Base-by-base conservation (phyloP, 2,329 filamentous ascomycete genomes). In the Lasiodiplodia sp. region DNA sequence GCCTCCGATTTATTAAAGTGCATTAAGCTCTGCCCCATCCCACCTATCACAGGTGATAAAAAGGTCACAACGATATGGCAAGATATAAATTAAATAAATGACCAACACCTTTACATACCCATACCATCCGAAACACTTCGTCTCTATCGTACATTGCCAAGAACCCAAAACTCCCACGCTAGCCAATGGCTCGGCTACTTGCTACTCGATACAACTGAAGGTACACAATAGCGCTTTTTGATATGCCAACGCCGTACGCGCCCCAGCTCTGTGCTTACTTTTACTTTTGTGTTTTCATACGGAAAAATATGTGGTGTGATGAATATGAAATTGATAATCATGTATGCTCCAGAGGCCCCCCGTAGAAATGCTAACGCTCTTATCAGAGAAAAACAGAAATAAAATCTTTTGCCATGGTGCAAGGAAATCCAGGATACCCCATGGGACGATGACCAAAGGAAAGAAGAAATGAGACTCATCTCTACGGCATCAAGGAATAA, bases 361-460 rank as follows among this genome's bases (percentile, higher is more conserved):
- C 28, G 7, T 11, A n/a, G 28, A 31, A 31, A 56, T n/a, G 16
- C 18, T 18, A 56, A n/a, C 51, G 44, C 44, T 47, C 44, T 47
- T 47, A 21, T 21, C 51, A 53, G 51, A 34, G 25, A 55, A 8
- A 28, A 31, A 52, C 18, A 31, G 11, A 4, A 38, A 38, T 11
- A 63, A 63, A 47, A 64, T 47, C 60, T 57, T 64, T 64, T 37
- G n/a, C 60, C 60, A 64, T 64, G 60, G 44, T 28, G 28, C 47
- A 66, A 23, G 18, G 18, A 28, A 14, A 21, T 38, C n/a, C 31
- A 65, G 31, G 28, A 53, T 25, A 44, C 53, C 16, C 21, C 52
- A 56, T n/a, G 7, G n/a, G 34, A 37, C 34, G 7, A 38, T 38
- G 28, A 40, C 6, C 12, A 34, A 57, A 56, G 47, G n/a, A 31